Base-by-base conservation (phyloP, 1,284 basidiomycete genomes). In the Trametes polyzona region DNA sequence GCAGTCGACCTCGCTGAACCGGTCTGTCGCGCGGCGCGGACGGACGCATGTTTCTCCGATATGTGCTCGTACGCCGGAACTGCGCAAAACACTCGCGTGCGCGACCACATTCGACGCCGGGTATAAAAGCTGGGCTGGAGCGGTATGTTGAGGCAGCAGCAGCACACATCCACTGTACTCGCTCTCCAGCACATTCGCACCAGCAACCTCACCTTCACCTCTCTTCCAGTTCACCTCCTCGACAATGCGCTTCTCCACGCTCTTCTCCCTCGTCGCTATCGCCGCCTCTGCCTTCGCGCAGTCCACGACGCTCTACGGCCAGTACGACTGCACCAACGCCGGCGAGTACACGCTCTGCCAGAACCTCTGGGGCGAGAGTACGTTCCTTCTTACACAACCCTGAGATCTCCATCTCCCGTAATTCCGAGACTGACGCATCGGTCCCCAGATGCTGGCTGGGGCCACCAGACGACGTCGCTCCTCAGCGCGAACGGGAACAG, bases 261-360 rank as follows among this genome's bases (percentile, higher is more conserved):
- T 65, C 33, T 40, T 63, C 40, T 52, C 64, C 32, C 21, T 66
- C 44, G 62, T 61, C 48, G 46, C 59, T 24, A 47, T 59, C 48
- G 61, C 59, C 27, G 63, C 67, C 16, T 33, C 58, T 17, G 67
- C 64, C 9, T 40, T 59, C 14, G 70, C 70, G 2, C 70, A 72
- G 61, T n/a, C n/a, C n/a, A 70, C 70, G 2, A 71, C 36, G 4
- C 36, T 83, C 47, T 71, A 73, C 8, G 81, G 81, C 14, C 73
- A 73, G 55, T 80, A 69, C 50, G 69, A 74, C 59, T 84, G 82
- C 63, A 55, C 71, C 40, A 69, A 78, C 2, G 78, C 78, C 5
- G 82, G 82, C 2, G 67, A 70, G n/a, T 84, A 74, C 67, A 77
- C 75, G 0, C 75, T 84, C 39, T 84, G 83, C 69, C 79, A 83